These are phyloP conservation scores for Volvox africanus DNA, from an alignment of 139 green algal species.

Conservation along the genomic window DNA sequence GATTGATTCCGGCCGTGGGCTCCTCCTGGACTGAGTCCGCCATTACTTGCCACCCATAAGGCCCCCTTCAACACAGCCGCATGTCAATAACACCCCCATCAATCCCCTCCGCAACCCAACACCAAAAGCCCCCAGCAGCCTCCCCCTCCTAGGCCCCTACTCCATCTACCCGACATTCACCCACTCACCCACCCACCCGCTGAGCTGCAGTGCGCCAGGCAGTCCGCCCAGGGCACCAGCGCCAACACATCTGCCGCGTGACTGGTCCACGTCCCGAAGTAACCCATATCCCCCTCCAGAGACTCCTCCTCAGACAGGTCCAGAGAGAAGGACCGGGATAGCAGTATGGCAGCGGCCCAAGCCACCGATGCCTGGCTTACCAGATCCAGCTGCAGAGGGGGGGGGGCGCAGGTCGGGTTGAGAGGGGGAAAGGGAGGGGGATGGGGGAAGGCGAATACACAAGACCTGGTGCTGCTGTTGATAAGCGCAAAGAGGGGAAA, in stretches of 20 bases:
- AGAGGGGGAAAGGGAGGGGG: not conserved
- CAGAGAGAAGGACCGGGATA: conserved; percentile 65
- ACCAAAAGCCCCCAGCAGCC: not conserved
- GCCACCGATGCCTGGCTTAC: conserved; percentile 46
- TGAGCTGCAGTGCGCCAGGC: conserved; percentile 67
- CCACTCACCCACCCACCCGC: conserved; percentile 55
- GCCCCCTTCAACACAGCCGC: too few species aligned
- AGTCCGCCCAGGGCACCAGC: conserved; percentile 79
- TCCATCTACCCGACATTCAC: not conserved
- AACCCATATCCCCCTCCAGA: conserved; percentile 45
- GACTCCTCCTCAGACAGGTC: conserved; percentile 57
- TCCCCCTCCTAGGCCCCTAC: not conserved
- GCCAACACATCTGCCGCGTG: conserved; percentile 53
- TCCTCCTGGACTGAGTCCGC: too few species aligned
- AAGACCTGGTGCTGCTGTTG: too few species aligned
- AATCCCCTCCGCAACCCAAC: not conserved
- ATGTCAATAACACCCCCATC: too few species aligned
- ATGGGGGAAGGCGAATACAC: not conserved
- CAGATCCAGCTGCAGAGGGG: conserved; percentile 44
- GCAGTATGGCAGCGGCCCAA: conserved; percentile 71
- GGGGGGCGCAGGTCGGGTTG: too few species aligned
- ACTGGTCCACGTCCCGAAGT: conserved; percentile 54
- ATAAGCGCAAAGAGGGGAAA: too few species aligned
- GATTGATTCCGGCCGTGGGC: too few species aligned
- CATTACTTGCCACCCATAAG: too few species aligned